Evolutionary conservation across 805 yeast species (phyloP).

Genomic region (Peterozyma xylosa): DNA sequence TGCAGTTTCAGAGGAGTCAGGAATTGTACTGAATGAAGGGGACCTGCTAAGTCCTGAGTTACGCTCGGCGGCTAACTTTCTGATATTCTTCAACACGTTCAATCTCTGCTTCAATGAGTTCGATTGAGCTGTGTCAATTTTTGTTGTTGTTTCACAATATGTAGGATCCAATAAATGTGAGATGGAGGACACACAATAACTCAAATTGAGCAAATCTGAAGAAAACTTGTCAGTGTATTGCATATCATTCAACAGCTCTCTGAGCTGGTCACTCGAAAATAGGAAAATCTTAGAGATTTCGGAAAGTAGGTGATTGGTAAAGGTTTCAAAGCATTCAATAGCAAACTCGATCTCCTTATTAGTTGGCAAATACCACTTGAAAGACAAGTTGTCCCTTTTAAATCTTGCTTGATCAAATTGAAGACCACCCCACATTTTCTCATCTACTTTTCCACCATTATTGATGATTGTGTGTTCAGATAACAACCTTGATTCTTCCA

Average conservation of each 20-base stretch:
- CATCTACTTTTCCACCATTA: constrained; percentile 29
- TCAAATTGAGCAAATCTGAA: constrained; percentile 46
- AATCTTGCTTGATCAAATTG: constrained; percentile 52
- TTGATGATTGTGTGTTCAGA: constrained; percentile 33
- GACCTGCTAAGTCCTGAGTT: neutral
- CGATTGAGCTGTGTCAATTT: constrained; percentile 21
- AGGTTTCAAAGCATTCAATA: constrained; percentile 43
- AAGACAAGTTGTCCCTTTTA: constrained; percentile 36
- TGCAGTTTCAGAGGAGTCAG: neutral
- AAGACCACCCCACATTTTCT: constrained; percentile 68
- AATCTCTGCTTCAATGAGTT: constrained; percentile 28
- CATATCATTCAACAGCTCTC: neutral
- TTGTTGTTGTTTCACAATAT: constrained; percentile 23
- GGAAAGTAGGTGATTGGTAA: constrained; percentile 34
- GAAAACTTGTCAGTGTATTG: constrained; percentile 23
- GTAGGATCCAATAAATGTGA: constrained; percentile 64
- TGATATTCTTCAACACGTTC: constrained; percentile 25
- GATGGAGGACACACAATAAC: constrained; percentile 60
- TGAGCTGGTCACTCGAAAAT: neutral
- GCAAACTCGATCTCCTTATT: constrained; percentile 52
- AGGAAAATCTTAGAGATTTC: constrained; percentile 28
- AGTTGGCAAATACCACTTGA: constrained; percentile 74
- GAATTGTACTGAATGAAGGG: constrained; percentile 15
- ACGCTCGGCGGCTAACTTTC: constrained; percentile 13
- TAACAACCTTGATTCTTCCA: constrained; percentile 47